phyloP scores from a whole-genome alignment of 202 grass and related monocot species.

The Thinopyrum obtusiflorum region DNA sequence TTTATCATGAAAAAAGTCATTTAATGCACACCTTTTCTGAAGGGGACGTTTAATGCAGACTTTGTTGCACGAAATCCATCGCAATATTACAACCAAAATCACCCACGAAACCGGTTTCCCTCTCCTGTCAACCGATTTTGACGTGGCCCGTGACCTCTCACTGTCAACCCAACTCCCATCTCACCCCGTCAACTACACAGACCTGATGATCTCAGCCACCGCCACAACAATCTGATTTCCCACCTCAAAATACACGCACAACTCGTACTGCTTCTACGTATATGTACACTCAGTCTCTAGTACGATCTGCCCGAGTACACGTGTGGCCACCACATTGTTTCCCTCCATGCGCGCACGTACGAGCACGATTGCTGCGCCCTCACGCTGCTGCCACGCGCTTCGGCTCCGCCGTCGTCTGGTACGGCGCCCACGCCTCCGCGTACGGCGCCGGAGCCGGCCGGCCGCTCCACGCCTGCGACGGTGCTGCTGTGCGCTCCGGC shows the following conservation, averaged over 20 bases:
- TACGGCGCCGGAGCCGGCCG: background rate
- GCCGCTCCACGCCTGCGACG: background rate
- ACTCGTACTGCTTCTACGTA: background rate
- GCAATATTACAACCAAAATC: background rate
- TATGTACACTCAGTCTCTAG: conserved; percentile 16
- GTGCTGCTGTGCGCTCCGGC: background rate
- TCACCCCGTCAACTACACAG: background rate
- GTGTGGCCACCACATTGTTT: conserved; percentile 15
- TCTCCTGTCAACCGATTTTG: background rate
- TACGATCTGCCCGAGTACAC: background rate
- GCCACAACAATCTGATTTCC: background rate
- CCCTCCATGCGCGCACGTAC: background rate
- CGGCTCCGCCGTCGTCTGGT: background rate
- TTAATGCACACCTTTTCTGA: too few species aligned
- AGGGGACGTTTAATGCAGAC: background rate
- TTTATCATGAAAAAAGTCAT: too few species aligned
- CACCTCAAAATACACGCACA: conserved; percentile 2
- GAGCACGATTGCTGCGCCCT: background rate
- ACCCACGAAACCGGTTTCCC: background rate
- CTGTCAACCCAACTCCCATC: conserved; percentile 29
- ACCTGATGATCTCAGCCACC: background rate
- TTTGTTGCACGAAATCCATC: background rate
- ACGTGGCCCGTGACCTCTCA: background rate
- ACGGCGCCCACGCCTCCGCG: background rate
- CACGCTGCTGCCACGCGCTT: conserved; percentile 36